These are phyloP conservation scores for Ceratocystiopsis minuta DNA, from an alignment of 2,329 filamentous ascomycete species.

Conservation along the genomic window DNA sequence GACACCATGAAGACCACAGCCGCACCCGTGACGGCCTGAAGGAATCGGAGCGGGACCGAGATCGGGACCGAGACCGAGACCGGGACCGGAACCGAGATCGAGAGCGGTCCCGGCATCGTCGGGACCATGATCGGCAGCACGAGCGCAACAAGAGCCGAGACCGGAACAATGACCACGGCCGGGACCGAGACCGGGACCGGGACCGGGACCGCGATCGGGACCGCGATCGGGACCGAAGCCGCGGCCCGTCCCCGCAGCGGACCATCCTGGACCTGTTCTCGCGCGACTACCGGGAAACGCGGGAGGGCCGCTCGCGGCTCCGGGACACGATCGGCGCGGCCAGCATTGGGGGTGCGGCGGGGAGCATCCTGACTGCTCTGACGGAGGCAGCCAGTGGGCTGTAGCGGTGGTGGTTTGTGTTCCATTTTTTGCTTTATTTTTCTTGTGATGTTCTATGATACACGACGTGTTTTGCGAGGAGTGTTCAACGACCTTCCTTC, in stretches of 20 bases:
- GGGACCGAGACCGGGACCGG: slow-evolving; percentile 18
- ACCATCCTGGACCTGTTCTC: neutral
- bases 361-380: slow-evolving; percentile 37
- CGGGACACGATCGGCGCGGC: slow-evolving; percentile 38
- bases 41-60: slow-evolving; percentile 19
- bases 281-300: slow-evolving; percentile 4
- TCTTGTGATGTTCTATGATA: neutral
- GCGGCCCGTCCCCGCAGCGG: neutral
- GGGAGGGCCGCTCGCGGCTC: slow-evolving; percentile 19
- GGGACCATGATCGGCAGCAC: slow-evolving; percentile 11
- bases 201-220: slow-evolving; percentile 14
- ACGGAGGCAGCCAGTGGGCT: slow-evolving; percentile 31
- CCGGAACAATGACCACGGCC: slow-evolving; percentile 16
- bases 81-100: slow-evolving; percentile 12
- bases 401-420: slow-evolving; percentile 3
- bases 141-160: slow-evolving; percentile 24
- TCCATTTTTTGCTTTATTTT: neutral
- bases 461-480: no score
- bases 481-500: no score
- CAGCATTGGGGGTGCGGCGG: slow-evolving; percentile 42
- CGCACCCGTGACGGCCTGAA: slow-evolving; percentile 9
- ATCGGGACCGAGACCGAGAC: slow-evolving; percentile 18
- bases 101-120: slow-evolving; percentile 11
- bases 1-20: slow-evolving; percentile 17
- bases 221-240: slow-evolving; percentile 12